Evolutionary conservation across 331 rosid genomes (phyloP), one percentile per base, ranked within the genome.

Genomic region (Arachis monticola): DNA sequence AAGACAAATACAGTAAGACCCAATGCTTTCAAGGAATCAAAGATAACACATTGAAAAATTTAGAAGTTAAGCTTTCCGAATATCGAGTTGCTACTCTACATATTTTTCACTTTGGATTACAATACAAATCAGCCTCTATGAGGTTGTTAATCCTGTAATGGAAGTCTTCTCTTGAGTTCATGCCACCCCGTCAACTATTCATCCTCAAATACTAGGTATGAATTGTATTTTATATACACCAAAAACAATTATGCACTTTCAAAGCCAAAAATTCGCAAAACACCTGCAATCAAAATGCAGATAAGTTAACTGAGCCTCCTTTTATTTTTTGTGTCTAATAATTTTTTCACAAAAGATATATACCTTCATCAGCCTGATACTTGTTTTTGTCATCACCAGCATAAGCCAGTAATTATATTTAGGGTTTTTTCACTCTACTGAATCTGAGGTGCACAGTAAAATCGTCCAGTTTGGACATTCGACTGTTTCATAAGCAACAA

Each of bases 371-470:
- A 22, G 96, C 91, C 84, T 90, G 98, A 77, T 87, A 88, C 83
- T 93, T 93, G 87, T 89, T 93, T 83, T 93, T 93, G 87, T 94
- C 98, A 76, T 94, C 99, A 38, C 97, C 99, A 22, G 99, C 98
- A 85, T 88, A 94, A 3, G 96, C 99, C 70, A 92, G 97, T 65
- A 86, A 76, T 94, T 92, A 80, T 62, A 82, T n/a, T 86, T 94
- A 0, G 99, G 99, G 88, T n/a, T n/a, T n/a, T 92, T 92, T 96
- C 97, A 94, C 71, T 94, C 99, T 72, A 94, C 97, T 93, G 89
- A 84, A 93, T 93, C 76, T 91, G 97, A 85, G n/a, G n/a, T 91
- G 97, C 47, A 91, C 89, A 0, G 96, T 90, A n/a, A n/a, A n/a
- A n/a, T 82, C 88, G 84, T 72, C 97, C 97, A 10, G 93, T 85